Percentiles rank a stretch among this genome's conserved stretches.
Evolutionary conservation across 768 basidiomycete genomes (phyloP).

Genomic region (Panaeolus papilionaceus): DNA sequence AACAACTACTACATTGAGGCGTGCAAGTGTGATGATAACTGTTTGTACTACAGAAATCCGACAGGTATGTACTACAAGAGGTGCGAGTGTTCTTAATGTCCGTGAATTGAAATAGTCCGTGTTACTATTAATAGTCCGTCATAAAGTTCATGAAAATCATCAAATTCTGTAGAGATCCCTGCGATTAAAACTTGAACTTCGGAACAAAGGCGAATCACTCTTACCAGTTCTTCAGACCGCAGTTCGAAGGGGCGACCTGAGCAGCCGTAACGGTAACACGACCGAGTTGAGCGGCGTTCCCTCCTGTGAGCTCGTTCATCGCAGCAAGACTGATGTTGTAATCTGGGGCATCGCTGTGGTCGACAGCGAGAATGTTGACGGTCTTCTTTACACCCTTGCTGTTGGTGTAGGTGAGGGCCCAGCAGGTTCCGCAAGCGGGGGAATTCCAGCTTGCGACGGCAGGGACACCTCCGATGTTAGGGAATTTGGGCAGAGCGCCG

Average conservation of each 20-base stretch:
- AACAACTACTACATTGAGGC: not conserved
- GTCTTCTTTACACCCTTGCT: conserved; percentile 34
- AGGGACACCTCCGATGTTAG: conserved; percentile 57
- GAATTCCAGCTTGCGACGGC: conserved; percentile 57
- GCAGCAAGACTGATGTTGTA: conserved; percentile 58
- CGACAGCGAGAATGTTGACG: conserved; percentile 59
- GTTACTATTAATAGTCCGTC: not conserved
- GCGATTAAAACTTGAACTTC: not conserved
- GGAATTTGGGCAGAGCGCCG: conserved; percentile 57
- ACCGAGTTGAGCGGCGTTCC: conserved; percentile 53
- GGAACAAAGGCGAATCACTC: not conserved
- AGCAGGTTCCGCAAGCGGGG: conserved; percentile 60
- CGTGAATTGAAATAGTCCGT: not conserved
- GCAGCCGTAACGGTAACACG: conserved; percentile 49
- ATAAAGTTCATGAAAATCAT: conserved; percentile 2
- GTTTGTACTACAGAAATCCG: not conserved
- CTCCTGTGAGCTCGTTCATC: conserved; percentile 60
- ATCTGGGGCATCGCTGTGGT: conserved; percentile 47
- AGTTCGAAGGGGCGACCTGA: conserved; percentile 51
- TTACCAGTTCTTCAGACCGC: conserved; percentile 45
- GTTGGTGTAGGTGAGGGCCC: conserved; percentile 56
- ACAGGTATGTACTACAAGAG: not conserved
- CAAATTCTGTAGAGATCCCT: not conserved
- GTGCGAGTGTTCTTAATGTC: not conserved
- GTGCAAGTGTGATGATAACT: not conserved